Base-by-base conservation (phyloP, 169 alveolate genomes). In the Cryptosporidium muris region DNA sequence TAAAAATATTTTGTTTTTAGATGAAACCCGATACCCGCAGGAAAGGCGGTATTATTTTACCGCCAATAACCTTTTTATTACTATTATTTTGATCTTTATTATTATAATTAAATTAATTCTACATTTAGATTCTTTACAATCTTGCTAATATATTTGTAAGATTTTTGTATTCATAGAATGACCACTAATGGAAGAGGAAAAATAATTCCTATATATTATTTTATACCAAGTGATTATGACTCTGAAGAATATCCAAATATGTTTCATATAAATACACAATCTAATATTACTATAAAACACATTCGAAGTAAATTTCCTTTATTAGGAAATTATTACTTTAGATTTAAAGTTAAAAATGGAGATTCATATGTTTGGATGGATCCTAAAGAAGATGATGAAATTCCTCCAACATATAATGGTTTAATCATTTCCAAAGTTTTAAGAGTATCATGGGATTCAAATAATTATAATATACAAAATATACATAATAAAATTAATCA, bases 221-320 rank as follows among this genome's bases (percentile, higher is more conserved):
- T 74, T 40, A 74, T 74, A 36, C 85, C 85, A 60, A 40, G 63
- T 47, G 85, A 74, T 74, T 66, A 68, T 7, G 85, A 74, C 36
- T 43, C 25, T 4, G 85, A 74, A 37, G 74, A 74, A 11, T 54
- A 54, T 36, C 85, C 85, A 0, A 74, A 74, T 74, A 45, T 68
- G 48, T 74, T 58, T 36, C 54, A 74, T 36, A 63, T 74, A 4
- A 47, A 68, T 14, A 11, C 63, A 16, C 40, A 45, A 58, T 47
- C 68, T 7, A 25, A 52, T 16, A 16, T 74, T 4, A 74, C 85
- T 43, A 16, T 60, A 6, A 49, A 43, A 8, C 74, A 74, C 16
- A 37, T 74, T n/a, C 54, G 48, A 14, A 64, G 60, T 11, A 14
- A 66, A 5, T 74, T 74, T 58, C 85, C 85, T 9, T 58, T 74